Conservation (phyloP, 371 early-diverging fungal species). For the Rhizopus delemar region DNA sequence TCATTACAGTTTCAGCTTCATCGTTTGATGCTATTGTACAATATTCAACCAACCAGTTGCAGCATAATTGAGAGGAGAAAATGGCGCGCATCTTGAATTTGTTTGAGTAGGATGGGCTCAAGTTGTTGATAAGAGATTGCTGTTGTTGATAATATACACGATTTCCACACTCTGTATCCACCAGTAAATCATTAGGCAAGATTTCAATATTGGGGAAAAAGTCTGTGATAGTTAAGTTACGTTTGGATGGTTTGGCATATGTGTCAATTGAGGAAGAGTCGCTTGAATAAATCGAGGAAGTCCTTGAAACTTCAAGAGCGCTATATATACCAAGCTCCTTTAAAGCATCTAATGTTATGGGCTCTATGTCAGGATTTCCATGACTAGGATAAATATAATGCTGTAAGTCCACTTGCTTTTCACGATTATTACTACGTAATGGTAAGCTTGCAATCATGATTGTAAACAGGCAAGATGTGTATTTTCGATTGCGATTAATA, state of each 20-base stretch:
- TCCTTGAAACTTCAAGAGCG: neutral
- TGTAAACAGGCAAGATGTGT: constrained; percentile 15
- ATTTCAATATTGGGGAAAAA: constrained; percentile 15
- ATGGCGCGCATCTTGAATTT: constrained; percentile 28
- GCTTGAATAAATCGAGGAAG: constrained; percentile 3
- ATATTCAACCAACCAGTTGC: constrained; percentile 56
- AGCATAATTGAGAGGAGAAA: constrained; percentile 22
- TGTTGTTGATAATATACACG: constrained; percentile 30
- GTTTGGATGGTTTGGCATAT: neutral
- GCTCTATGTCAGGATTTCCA: neutral
- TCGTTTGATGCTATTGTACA: constrained; percentile 54
- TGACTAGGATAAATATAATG: neutral
- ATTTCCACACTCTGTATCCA: neutral
- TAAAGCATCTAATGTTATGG: neutral
- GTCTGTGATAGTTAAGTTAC: constrained; percentile 1
- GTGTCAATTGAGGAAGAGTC: neutral
- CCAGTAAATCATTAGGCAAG: constrained; percentile 15
- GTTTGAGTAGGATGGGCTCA: constrained; percentile 13
- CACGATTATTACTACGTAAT: constrained; percentile 3
- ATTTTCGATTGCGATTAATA: constrained; percentile 9
- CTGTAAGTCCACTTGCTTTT: neutral
- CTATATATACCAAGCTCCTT: neutral
- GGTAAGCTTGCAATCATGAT: constrained; percentile 30
- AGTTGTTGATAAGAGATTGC: constrained; percentile 24
- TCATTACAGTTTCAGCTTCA: constrained; percentile 54